Conservation (phyloP, 129 eudicot species). For the Flaveria sonorensis region DNA sequence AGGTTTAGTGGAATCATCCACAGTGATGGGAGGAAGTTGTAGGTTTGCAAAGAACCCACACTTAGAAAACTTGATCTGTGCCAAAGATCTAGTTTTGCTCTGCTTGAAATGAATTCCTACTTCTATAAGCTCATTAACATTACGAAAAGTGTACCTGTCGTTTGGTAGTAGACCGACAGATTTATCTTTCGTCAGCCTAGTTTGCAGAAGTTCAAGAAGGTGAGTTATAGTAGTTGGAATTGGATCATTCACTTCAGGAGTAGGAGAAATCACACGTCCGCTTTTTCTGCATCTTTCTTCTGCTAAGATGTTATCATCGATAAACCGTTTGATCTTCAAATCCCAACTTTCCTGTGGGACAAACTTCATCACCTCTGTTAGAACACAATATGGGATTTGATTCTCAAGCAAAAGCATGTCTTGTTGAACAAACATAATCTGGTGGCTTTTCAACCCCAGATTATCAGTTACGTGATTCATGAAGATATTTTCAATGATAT, state of each 20-base stretch:
- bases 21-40: conserved; percentile 31
- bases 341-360: neutral
- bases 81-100: conserved; percentile 11
- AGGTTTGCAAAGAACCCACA: conserved; percentile 17
- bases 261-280: neutral
- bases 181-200: conserved; percentile 20
- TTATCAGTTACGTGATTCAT: neutral
- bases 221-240: conserved; percentile 19
- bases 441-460: conserved; percentile 39
- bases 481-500: conserved; percentile 23
- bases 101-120: conserved; percentile 42
- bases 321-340: conserved; percentile 23
- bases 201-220: conserved; percentile 38
- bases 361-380: conserved; percentile 29
- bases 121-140: conserved; percentile 32
- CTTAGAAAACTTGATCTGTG: conserved; percentile 24
- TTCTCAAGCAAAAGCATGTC: conserved; percentile 45
- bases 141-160: conserved; percentile 40
- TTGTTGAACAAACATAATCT: conserved; percentile 32
- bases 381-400: conserved; percentile 38
- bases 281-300: neutral
- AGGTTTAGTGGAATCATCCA: conserved; percentile 37
- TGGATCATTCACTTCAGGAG: neutral
- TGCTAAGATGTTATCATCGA: conserved; percentile 26
- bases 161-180: neutral